These are phyloP conservation scores for Epichloe amarillans DNA, from an alignment of 2,329 filamentous ascomycete species.

Conservation along the genomic window DNA sequence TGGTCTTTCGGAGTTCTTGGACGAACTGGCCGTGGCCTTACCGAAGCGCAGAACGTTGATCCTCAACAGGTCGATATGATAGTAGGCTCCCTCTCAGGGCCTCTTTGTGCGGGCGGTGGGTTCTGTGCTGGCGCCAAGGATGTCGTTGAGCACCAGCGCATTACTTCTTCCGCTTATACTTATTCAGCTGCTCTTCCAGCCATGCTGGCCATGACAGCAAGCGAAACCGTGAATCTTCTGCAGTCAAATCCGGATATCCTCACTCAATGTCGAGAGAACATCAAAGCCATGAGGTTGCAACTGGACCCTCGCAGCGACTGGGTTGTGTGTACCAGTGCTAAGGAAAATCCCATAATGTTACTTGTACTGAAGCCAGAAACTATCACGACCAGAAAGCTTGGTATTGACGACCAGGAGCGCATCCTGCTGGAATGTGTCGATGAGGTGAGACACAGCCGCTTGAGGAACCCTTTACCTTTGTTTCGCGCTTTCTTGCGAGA, in stretches of 20 bases:
- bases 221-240: constrained; percentile 74
- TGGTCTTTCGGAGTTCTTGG: constrained; percentile 95
- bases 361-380: constrained; percentile 75
- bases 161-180: constrained; percentile 83
- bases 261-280: constrained; percentile 68
- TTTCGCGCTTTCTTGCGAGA: no score
- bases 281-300: constrained; percentile 71
- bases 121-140: constrained; percentile 90
- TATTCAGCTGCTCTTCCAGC: constrained; percentile 92
- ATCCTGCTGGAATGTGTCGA: constrained; percentile 88
- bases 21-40: constrained; percentile 79
- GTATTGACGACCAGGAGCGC: constrained; percentile 64
- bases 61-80: constrained; percentile 94
- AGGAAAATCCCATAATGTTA: constrained; percentile 79
- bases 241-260: constrained; percentile 80
- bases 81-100: constrained; percentile 78
- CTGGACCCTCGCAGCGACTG: constrained; percentile 89
- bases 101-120: constrained; percentile 82
- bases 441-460: constrained; percentile 50
- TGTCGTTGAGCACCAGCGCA: constrained; percentile 91
- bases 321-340: constrained; percentile 67
- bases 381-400: constrained; percentile 54
- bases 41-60: constrained; percentile 94
- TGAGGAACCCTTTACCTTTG: background rate
- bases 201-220: constrained; percentile 88